These are phyloP conservation scores for Amylocystis lapponica DNA, from an alignment of 768 basidiomycete species.

Conservation along the genomic window DNA sequence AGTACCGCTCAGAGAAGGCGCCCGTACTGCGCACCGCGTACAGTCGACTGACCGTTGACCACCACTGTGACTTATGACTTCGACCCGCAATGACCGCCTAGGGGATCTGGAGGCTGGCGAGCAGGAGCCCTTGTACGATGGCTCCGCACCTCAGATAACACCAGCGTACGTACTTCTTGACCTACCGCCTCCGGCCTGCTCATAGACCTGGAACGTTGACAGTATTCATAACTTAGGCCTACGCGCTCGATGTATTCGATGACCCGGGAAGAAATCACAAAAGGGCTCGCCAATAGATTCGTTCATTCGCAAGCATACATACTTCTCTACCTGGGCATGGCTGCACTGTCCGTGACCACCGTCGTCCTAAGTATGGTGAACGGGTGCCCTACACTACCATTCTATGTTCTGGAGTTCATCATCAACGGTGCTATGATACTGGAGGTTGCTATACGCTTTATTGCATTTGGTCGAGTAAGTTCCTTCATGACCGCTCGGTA, in stretches of 20 bases:
- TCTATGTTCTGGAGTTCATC: conserved; percentile 86
- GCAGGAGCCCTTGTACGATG: conserved; percentile 23
- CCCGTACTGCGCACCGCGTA: not conserved
- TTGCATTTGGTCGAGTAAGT: conserved; percentile 84
- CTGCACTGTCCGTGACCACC: conserved; percentile 79
- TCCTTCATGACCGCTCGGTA: not conserved
- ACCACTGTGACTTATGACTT: too few relatives aligned
- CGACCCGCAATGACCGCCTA: conserved; percentile 16
- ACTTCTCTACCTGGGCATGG: conserved; percentile 84
- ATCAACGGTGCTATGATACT: conserved; percentile 90
- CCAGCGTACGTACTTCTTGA: conserved; percentile 19
- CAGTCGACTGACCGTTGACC: not conserved
- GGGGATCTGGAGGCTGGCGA: conserved; percentile 28
- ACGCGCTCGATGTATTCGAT: conserved; percentile 82
- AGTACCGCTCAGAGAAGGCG: not conserved
- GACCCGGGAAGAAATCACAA: conserved; percentile 75
- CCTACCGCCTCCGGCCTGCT: conserved; percentile 10
- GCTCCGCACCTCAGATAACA: conserved; percentile 6
- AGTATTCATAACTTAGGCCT: conserved; percentile 39
- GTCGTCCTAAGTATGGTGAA: conserved; percentile 77
- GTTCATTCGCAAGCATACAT: conserved; percentile 87
- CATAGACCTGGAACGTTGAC: conserved; percentile 15
- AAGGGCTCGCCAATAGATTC: conserved; percentile 84
- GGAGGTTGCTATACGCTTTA: conserved; percentile 86
- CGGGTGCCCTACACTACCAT: conserved; percentile 82